These are phyloP conservation scores for Ophiosphaerella herpotricha DNA, from an alignment of 2,329 filamentous ascomycete genomes.

Conservation along the genomic window DNA sequence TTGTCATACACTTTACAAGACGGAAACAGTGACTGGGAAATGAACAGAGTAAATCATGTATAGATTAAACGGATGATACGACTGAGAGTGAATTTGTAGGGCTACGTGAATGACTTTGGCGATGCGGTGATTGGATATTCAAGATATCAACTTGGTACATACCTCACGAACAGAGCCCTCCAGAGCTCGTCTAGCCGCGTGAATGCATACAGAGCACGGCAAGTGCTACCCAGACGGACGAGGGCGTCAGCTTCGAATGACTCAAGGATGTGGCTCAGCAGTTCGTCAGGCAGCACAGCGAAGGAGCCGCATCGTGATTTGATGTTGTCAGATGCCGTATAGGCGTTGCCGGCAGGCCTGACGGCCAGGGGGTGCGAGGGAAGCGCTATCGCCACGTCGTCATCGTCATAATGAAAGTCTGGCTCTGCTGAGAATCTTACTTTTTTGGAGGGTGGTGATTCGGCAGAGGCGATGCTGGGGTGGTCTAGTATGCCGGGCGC, in stretches of 20 bases:
- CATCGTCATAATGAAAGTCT: slow-evolving; percentile 24
- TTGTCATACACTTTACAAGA: no score
- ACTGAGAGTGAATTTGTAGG: background rate
- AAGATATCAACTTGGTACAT: slow-evolving; percentile 53
- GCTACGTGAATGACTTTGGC: background rate
- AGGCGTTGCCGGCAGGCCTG: slow-evolving; percentile 84
- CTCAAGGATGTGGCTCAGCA: slow-evolving; percentile 76
- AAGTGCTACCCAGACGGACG: slow-evolving; percentile 72
- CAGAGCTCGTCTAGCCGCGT: slow-evolving; percentile 84
- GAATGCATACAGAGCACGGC: slow-evolving; percentile 85
- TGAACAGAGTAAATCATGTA: no score
- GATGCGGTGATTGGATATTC: slow-evolving; percentile 5
- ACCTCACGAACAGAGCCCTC: slow-evolving; percentile 84
- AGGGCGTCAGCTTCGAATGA: slow-evolving; percentile 68
- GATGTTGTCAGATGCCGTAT: slow-evolving; percentile 68
- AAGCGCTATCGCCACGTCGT: slow-evolving; percentile 60
- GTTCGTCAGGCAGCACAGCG: slow-evolving; percentile 75
- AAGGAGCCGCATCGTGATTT: slow-evolving; percentile 70
- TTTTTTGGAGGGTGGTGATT: slow-evolving; percentile 44
- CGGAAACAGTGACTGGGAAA: no score
- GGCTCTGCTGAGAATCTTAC: slow-evolving; percentile 33
- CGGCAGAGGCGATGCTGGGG: slow-evolving; percentile 24
- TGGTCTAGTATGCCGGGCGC: slow-evolving; percentile 40
- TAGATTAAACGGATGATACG: no score
- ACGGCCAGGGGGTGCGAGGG: slow-evolving; percentile 81